Evolutionary conservation across 2,329 filamentous ascomycete species (phyloP), one percentile per base, ranked within the genome.

Genomic region (Lomentospora prolificans): DNA sequence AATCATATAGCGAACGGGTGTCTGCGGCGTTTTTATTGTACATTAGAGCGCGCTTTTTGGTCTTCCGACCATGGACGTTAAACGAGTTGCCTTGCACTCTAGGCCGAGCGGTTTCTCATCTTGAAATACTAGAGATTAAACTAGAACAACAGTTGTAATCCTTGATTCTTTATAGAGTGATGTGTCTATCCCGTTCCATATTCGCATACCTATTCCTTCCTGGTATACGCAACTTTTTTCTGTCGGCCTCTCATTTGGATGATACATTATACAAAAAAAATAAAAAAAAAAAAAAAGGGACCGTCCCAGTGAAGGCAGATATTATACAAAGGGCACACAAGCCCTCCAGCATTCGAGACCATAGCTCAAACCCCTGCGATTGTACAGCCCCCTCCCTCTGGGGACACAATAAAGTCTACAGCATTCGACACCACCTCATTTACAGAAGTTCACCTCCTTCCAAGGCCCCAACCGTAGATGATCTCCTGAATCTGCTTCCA

Each of bases 401-500:
- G n/a, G n/a, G n/a, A n/a, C n/a, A n/a, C n/a, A n/a, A n/a, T n/a
- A n/a, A n/a, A n/a, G n/a, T n/a, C n/a, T n/a, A n/a, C n/a, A n/a
- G n/a, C n/a, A n/a, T n/a, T n/a, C n/a, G n/a, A n/a, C n/a, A n/a
- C n/a, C n/a, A n/a, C n/a, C n/a, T n/a, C n/a, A n/a, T n/a, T n/a
- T n/a, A n/a, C n/a, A n/a, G n/a, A n/a, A n/a, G n/a, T n/a, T 31
- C 22, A 59, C 58, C 72, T 67, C 65, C 79, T 81, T 4, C 91
- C 91, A 59, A 97, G 70, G 64, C 89, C 85, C 89, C 91, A 96
- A 66, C 80, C 79, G 48, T 85, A 81, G 63, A 97, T 94, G 55
- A 86, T 78, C 57, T 90, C 85, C 74, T 97, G 90, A 46, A 97
- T 92, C 69, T 95, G 87, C 54, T 87, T 86, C 91, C 94, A 97